Evolutionary conservation across 2,329 filamentous ascomycete genomes (phyloP).

Genomic region (Fusarium stilboides): DNA sequence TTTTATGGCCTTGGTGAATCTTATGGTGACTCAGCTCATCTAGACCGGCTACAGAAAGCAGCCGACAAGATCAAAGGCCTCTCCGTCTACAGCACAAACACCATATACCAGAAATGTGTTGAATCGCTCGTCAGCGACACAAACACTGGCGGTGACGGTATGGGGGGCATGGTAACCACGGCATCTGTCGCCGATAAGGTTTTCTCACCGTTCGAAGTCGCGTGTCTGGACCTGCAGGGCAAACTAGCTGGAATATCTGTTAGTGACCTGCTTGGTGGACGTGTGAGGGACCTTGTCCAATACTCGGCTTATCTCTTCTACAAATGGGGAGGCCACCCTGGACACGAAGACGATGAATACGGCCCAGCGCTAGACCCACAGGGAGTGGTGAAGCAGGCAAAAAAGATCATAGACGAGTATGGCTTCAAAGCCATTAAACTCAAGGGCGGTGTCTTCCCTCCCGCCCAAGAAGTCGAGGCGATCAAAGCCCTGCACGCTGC

Average conservation of each 20-base stretch:
- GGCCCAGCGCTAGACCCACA: slow-evolving; percentile 55
- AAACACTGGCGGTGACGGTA: slow-evolving; percentile 67
- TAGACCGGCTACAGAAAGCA: slow-evolving; percentile 53
- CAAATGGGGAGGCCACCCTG: slow-evolving; percentile 60
- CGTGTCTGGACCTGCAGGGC: slow-evolving; percentile 60
- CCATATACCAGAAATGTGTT: slow-evolving; percentile 86
- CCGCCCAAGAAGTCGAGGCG: slow-evolving; percentile 57
- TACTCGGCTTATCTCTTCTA: slow-evolving; percentile 63
- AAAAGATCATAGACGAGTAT: slow-evolving; percentile 59
- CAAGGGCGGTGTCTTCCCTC: slow-evolving; percentile 60
- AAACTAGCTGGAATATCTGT: slow-evolving; percentile 59
- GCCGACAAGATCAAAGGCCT: slow-evolving; percentile 52
- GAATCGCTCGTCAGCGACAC: slow-evolving; percentile 75
- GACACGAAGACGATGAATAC: slow-evolving; percentile 58
- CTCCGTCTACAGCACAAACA: slow-evolving; percentile 76
- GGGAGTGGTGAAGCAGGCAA: slow-evolving; percentile 55
- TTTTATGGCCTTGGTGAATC: slow-evolving; percentile 59
- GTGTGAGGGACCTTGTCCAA: slow-evolving; percentile 57
- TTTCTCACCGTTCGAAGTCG: slow-evolving; percentile 61
- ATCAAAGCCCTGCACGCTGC: slow-evolving; percentile 56
- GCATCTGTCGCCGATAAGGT: slow-evolving; percentile 59
- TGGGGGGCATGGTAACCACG: slow-evolving; percentile 65
- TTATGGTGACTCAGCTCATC: slow-evolving; percentile 58
- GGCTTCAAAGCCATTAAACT: slow-evolving; percentile 61
- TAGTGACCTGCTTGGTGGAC: slow-evolving; percentile 58